phyloP scores from a whole-genome alignment of 768 basidiomycete genomes.

The Amanita exitialis region DNA sequence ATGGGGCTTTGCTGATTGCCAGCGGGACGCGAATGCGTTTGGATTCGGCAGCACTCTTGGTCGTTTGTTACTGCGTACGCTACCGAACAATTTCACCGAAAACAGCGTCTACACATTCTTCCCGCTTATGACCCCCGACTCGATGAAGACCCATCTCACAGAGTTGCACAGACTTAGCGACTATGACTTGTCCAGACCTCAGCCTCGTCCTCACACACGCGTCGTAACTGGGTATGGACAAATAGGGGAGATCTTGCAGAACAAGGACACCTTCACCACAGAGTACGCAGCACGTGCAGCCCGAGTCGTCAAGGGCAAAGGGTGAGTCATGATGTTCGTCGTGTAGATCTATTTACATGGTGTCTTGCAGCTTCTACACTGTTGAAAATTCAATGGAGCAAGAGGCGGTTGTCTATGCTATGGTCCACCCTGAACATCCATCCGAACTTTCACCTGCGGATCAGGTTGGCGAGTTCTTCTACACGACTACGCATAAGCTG shows the following conservation, averaged over 20 bases:
- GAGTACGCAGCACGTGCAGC: slow-evolving; percentile 41
- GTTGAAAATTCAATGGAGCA: slow-evolving; percentile 42
- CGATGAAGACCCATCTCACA: slow-evolving; percentile 51
- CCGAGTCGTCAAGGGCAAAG: slow-evolving; percentile 46
- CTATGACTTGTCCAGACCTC: slow-evolving; percentile 50
- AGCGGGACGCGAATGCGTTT: slow-evolving; percentile 58
- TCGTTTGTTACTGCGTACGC: slow-evolving; percentile 60
- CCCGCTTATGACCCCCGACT: slow-evolving; percentile 73
- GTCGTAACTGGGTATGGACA: slow-evolving; percentile 36
- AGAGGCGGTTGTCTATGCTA: slow-evolving; percentile 32
- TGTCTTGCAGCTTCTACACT: slow-evolving; percentile 51
- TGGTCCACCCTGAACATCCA: slow-evolving; percentile 32
- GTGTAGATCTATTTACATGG: background rate
- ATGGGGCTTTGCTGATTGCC: slow-evolving; percentile 81
- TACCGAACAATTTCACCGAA: slow-evolving; percentile 58
- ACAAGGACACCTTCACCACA: slow-evolving; percentile 30
- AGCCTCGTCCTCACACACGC: slow-evolving; percentile 13
- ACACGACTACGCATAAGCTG: slow-evolving; percentile 49
- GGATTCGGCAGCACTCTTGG: slow-evolving; percentile 75
- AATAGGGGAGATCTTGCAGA: slow-evolving; percentile 42
- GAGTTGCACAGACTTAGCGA: slow-evolving; percentile 42
- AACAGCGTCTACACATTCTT: slow-evolving; percentile 79
- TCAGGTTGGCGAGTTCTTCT: slow-evolving; percentile 53
- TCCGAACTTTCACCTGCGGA: slow-evolving; percentile 19
- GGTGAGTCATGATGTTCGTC: slow-evolving; percentile 28